phyloP scores from a whole-genome alignment of 1,284 basidiomycete genomes.

The Moesziomyces aphidis region DNA sequence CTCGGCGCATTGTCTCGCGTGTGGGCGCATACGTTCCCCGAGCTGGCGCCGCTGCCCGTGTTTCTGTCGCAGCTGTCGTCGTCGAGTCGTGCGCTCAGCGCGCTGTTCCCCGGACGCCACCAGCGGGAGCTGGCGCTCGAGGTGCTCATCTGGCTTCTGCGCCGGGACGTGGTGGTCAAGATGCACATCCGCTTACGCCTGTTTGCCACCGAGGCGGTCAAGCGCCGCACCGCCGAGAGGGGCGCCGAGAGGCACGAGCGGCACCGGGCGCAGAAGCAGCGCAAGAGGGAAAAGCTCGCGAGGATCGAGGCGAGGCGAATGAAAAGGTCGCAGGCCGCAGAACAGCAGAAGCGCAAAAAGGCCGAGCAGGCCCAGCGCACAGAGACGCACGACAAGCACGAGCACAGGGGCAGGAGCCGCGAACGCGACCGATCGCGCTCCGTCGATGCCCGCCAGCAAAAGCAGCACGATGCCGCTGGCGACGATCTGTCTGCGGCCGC shows the following conservation, averaged over 20 bases:
- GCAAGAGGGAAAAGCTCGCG: slow-evolving; percentile 21
- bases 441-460: slow-evolving; percentile 11
- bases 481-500: not conserved
- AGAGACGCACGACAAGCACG: slow-evolving; percentile 5
- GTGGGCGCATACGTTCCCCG: slow-evolving; percentile 78
- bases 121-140: slow-evolving; percentile 75
- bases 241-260: slow-evolving; percentile 30
- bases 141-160: slow-evolving; percentile 91
- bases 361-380: slow-evolving; percentile 8
- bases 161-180: slow-evolving; percentile 84
- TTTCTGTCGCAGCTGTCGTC: slow-evolving; percentile 55
- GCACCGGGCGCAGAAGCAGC: slow-evolving; percentile 23
- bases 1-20: slow-evolving; percentile 74
- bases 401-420: slow-evolving; percentile 36
- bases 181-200: slow-evolving; percentile 87
- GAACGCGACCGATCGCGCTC: slow-evolving; percentile 36
- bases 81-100: slow-evolving; percentile 33
- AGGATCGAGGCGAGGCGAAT: slow-evolving; percentile 25
- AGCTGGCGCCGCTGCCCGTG: slow-evolving; percentile 75
- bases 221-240: slow-evolving; percentile 69
- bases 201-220: slow-evolving; percentile 81
- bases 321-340: slow-evolving; percentile 24
- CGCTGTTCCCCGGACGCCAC: slow-evolving; percentile 43
- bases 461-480: not conserved
- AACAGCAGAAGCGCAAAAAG: slow-evolving; percentile 24